Evolutionary conservation across 2,329 filamentous ascomycete genomes (phyloP), one percentile per base, ranked within the genome.

Genomic region (Arthrobotrys entomopaga): DNA sequence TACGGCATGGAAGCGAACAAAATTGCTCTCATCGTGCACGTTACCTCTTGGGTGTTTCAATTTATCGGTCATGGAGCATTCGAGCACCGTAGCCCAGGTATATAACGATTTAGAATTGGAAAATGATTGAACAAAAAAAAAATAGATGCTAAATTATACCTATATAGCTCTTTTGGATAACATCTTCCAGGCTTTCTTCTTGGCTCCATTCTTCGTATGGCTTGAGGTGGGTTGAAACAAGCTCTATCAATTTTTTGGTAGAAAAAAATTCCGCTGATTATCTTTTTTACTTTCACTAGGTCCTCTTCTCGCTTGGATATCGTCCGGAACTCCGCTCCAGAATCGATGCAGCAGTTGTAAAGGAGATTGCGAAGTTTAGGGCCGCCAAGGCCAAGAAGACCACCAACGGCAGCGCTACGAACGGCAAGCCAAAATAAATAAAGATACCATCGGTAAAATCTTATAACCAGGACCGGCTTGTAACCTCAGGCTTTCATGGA

Each of bases 171-270:
- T 98, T 76, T 84, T 98, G 54, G 93, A 98, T 82, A 98, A 97
- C 80, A 83, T 98, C 48, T 85, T 96, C 54, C 95, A 98, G 82
- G 93, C 95, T 26, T 82, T 98, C 77, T 94, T 98, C 80, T 85
- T 98, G 22, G 95, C 95, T 0, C 95, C 95, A 7, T 90, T 99
- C 79, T 99, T 98, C 79, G 94, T 98, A 70, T 99, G 95, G 91
- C 90, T 99, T 79, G 93, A 98, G 83, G 83, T 79, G 50, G 48
- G 67, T 29, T 65, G 2, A 15, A n/a, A n/a, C n/a, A n/a, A n/a
- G n/a, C n/a, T n/a, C n/a, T 16, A 48, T 19, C 4, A 16, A 20
- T 19, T 46, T 8, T 46, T 15, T 0, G 15, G 2, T 22, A 7
- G 38, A 24, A 24, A 2, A 20, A 26, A n/a, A 59, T 13, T n/a